Percentiles rank a stretch among this genome's conserved stretches.
Evolutionary conservation across 129 eudicot genomes (phyloP).

Genomic region (Flaveria bidentis): DNA sequence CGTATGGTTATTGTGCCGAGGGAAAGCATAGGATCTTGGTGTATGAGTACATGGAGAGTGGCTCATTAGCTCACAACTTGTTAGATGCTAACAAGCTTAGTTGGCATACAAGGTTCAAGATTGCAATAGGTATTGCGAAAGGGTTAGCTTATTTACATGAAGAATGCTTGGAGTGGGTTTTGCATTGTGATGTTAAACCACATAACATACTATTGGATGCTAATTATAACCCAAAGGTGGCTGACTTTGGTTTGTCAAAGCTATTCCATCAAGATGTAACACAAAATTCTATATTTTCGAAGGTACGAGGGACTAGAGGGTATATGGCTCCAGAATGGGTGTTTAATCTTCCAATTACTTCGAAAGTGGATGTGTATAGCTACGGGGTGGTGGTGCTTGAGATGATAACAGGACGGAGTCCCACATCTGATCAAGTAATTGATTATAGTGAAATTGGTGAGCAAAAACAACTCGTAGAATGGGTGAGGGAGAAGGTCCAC

Average conservation of each 20-base stretch:
- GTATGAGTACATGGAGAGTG: slow-evolving; percentile 51
- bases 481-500: slow-evolving; percentile 32
- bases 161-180: slow-evolving; percentile 56
- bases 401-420: slow-evolving; percentile 48
- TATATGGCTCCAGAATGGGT: slow-evolving; percentile 53
- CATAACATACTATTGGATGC: slow-evolving; percentile 44
- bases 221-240: slow-evolving; percentile 44
- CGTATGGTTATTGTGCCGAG: slow-evolving; percentile 43
- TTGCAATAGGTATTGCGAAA: slow-evolving; percentile 42
- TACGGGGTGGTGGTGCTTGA: slow-evolving; percentile 45
- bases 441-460: background rate
- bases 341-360: slow-evolving; percentile 37
- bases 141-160: slow-evolving; percentile 57
- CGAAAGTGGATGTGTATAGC: slow-evolving; percentile 41
- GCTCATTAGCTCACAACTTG: slow-evolving; percentile 38
- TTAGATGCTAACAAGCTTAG: slow-evolving; percentile 21
- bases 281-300: slow-evolving; percentile 5
- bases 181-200: slow-evolving; percentile 54
- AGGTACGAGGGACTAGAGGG: slow-evolving; percentile 37
- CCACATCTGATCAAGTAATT: background rate
- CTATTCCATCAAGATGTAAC: slow-evolving; percentile 24
- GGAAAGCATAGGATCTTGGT: slow-evolving; percentile 46
- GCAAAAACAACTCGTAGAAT: slow-evolving; percentile 15
- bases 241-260: slow-evolving; percentile 48
- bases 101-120: slow-evolving; percentile 37